Evolutionary conservation across 2,329 filamentous ascomycete species (phyloP), one percentile per base, ranked within the genome.

Genomic region (Trichophyton benhamiae): DNA sequence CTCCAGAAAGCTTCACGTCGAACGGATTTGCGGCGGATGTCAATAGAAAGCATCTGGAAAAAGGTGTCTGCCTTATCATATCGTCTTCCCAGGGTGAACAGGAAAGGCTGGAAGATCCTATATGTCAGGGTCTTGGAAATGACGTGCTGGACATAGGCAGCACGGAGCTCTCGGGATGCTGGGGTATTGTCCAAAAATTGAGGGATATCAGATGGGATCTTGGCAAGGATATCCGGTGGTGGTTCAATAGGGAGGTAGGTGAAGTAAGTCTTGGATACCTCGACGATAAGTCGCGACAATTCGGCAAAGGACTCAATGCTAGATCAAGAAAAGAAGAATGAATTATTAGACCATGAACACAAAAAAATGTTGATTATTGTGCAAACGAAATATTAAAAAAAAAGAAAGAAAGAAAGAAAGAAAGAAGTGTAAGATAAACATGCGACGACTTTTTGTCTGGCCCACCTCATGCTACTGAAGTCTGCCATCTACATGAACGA

Each of bases 1-100:
- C 81, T 74, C 81, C 81, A 83, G 62, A 82, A 79, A 3, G 81
- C 79, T 67, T 83, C 81, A 61, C 80, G 79, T 8, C 80, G 75
- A 20, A 80, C 78, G 60, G 79, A 82, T 66, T 83, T 83, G 60
- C 78, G 77, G 38, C 80, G 78, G 59, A 83, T 81, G 59, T 82
- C 78, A 66, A 78, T 77, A 33, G 81, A 82, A 63, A 83, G 76
- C 63, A 79, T 78, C 61, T 78, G 74, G 69, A 83, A 80, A 64
- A 81, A 75, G 2, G 76, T 78, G 64, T 83, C 80, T n/a, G 79
- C 78, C 66, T 81, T 81, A 67, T 82, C 80, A 66, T 80, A 80
- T 38, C 79, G 72, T 53, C 77, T 76, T 38, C 79, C 79, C 2
- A 82, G 72, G 27, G 79, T 81, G 71, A 83, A 83, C 25, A 83